Percentiles rank a stretch among this genome's conserved stretches.
phyloP scores from a whole-genome alignment of 2,329 filamentous ascomycete species.

The Aphanoascus verrucosus region DNA sequence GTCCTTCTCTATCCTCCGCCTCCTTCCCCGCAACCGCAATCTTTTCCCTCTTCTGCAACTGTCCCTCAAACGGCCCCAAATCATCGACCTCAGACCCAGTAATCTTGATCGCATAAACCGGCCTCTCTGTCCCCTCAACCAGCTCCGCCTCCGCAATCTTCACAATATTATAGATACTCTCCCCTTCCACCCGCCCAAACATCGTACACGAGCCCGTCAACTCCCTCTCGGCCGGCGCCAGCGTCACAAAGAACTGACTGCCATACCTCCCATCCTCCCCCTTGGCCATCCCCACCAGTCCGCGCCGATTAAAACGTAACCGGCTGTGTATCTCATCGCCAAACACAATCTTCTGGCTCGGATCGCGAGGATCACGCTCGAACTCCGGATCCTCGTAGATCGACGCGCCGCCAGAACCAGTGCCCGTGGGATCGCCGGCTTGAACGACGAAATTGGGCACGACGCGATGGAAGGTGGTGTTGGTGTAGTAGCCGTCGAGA shows the following conservation, averaged over 20 bases:
- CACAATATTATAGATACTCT: slow-evolving; percentile 91
- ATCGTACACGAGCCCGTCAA: slow-evolving; percentile 82
- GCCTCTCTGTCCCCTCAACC: slow-evolving; percentile 65
- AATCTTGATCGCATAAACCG: slow-evolving; percentile 75
- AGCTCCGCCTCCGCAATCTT: slow-evolving; percentile 87
- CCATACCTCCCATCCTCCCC: slow-evolving; percentile 62
- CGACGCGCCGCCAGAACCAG: slow-evolving; percentile 79
- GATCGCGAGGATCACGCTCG: slow-evolving; percentile 43
- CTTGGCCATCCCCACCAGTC: slow-evolving; percentile 93
- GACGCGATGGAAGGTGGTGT: slow-evolving; percentile 86
- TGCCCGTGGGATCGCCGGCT: slow-evolving; percentile 87
- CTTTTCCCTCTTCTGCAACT: slow-evolving; percentile 34
- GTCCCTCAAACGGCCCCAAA: slow-evolving; percentile 36
- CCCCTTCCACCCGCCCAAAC: slow-evolving; percentile 82
- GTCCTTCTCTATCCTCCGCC: slow-evolving; percentile 21
- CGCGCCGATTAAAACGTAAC: slow-evolving; percentile 83
- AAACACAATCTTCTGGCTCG: slow-evolving; percentile 53
- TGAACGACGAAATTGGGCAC: slow-evolving; percentile 88
- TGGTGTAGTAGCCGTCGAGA: slow-evolving; percentile 89
- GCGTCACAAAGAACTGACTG: slow-evolving; percentile 93
- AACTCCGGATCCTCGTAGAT: slow-evolving; percentile 66
- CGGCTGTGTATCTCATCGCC: slow-evolving; percentile 86
- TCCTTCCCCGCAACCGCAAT: slow-evolving; percentile 22
- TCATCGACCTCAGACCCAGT: slow-evolving; percentile 37
- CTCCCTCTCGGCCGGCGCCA: slow-evolving; percentile 69